Evolutionary conservation across 768 basidiomycete genomes (phyloP).

Genomic region (Phaeotremella skinneri): DNA sequence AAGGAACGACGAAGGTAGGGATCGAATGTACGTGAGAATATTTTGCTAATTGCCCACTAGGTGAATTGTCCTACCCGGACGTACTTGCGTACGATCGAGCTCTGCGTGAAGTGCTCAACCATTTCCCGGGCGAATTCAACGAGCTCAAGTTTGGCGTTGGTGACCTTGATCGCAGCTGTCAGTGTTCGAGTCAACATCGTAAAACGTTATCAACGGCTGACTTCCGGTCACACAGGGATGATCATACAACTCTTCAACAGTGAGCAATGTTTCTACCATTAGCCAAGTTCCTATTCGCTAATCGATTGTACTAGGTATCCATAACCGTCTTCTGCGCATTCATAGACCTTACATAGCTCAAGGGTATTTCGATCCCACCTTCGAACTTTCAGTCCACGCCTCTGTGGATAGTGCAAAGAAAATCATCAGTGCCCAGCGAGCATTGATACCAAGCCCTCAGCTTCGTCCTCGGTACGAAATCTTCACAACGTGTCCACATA

Average conservation of each 20-base stretch:
- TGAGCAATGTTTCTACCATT: neutral
- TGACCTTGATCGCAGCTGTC: neutral
- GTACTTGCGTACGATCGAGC: conserved; percentile 4
- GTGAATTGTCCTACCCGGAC: neutral
- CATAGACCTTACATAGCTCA: conserved; percentile 16
- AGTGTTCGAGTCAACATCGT: neutral
- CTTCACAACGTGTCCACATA: no score
- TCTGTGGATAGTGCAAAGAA: conserved; percentile 11
- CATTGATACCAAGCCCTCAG: neutral
- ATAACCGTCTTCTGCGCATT: conserved; percentile 17
- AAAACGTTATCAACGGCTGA: neutral
- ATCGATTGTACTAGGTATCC: conserved; percentile 22
- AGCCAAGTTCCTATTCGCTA: neutral
- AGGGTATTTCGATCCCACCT: conserved; percentile 1
- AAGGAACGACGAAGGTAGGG: neutral
- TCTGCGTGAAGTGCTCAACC: neutral
- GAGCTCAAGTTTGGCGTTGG: neutral
- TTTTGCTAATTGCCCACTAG: no score
- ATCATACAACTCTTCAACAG: conserved; percentile 9
- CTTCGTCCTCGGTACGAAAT: conserved; percentile 11
- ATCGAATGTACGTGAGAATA: no score
- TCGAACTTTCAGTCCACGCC: neutral
- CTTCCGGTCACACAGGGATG: conserved; percentile 9
- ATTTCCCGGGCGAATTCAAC: neutral
- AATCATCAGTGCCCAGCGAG: conserved; percentile 1